Conservation (phyloP, 345 rosid genomes). For the Populus ilicifolia region DNA sequence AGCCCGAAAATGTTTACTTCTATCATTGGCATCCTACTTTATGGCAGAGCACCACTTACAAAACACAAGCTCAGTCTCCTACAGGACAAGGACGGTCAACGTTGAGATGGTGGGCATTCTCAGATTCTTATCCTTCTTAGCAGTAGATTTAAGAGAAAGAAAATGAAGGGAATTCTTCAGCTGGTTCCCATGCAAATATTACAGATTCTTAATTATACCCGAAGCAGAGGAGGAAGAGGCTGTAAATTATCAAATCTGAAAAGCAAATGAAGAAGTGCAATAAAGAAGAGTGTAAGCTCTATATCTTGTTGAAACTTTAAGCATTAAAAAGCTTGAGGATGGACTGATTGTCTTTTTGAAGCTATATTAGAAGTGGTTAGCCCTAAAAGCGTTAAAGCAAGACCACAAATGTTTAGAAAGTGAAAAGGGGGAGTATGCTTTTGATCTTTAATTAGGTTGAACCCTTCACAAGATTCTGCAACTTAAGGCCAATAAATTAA, state of each 20-base stretch:
- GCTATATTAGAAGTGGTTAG: background rate
- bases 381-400: background rate
- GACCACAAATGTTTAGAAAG: background rate
- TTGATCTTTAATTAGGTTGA: conserved; percentile 13
- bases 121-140: too few species aligned
- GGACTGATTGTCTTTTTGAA: background rate
- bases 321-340: background rate
- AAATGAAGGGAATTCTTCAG: too few species aligned
- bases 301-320: background rate
- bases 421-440: background rate
- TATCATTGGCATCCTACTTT: conserved; percentile 8
- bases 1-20: background rate
- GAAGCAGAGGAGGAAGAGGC: background rate
- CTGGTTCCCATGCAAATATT: too few species aligned
- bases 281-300: background rate
- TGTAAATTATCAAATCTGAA: background rate
- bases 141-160: too few species aligned
- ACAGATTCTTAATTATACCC: background rate
- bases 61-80: background rate
- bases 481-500: background rate
- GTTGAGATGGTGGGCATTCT: too few species aligned
- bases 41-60: background rate
- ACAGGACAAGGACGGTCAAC: background rate
- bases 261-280: background rate
- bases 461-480: conserved; percentile 14